These are phyloP conservation scores for Fusarium azukiicola DNA, from an alignment of 2,329 filamentous ascomycete genomes.

Conservation along the genomic window DNA sequence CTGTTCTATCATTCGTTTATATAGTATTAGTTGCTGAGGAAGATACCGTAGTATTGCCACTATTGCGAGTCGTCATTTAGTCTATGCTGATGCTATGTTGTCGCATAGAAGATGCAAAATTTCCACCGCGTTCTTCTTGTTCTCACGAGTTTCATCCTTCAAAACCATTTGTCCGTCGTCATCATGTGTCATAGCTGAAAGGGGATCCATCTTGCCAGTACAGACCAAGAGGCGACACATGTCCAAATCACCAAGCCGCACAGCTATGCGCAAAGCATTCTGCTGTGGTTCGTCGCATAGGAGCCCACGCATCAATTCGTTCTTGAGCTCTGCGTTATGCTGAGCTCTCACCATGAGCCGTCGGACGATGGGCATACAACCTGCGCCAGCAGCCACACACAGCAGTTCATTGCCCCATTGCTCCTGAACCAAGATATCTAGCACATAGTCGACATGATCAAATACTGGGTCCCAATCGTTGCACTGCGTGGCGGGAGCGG, in stretches of 20 bases:
- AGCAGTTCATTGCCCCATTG: constrained; percentile 53
- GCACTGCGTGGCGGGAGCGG: neutral
- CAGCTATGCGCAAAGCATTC: neutral
- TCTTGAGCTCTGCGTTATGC: constrained; percentile 4
- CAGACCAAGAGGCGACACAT: too few species aligned
- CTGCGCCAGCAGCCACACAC: constrained; percentile 47
- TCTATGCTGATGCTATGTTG: too few species aligned
- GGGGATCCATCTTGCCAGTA: too few species aligned
- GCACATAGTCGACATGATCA: constrained; percentile 7
- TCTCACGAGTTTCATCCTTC: too few species aligned
- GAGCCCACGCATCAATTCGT: constrained; percentile 11
- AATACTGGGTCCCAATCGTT: constrained; percentile 16
- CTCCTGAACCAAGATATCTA: constrained; percentile 49
- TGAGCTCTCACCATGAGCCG: constrained; percentile 11
- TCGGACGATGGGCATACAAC: constrained; percentile 50
- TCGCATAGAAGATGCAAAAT: too few species aligned
- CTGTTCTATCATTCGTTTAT: too few species aligned
- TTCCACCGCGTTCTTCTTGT: too few species aligned
- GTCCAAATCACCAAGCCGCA: neutral
- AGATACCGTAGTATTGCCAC: too few species aligned
- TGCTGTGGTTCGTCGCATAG: neutral
- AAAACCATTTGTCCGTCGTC: too few species aligned
- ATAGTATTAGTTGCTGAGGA: too few species aligned
- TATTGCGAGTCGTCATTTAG: too few species aligned
- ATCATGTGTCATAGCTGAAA: too few species aligned